Evolutionary conservation across 2,329 filamentous ascomycete species (phyloP), one percentile per base, ranked within the genome.

Genomic region (Cladorrhinum sp.): DNA sequence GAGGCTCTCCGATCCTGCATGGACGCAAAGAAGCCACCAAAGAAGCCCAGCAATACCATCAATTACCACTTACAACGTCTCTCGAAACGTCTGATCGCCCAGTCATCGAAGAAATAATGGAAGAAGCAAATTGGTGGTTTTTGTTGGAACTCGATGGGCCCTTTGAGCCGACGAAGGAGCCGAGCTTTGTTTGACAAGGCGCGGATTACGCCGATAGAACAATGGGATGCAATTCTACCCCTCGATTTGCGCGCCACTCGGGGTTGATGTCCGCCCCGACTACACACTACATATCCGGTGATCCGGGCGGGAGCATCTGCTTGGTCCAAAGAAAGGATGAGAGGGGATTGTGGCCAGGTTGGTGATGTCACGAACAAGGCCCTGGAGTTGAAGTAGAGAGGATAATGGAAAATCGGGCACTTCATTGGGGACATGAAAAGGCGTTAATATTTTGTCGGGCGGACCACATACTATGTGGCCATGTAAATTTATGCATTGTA

Each of bases 21-120:
- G 92, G 94, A 98, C 79, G 84, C 84, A 59, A 87, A 88, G 64
- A 86, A 71, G 80, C 80, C 74, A 62, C 69, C 76, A 49, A 69
- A 76, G 12, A 72, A 74, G 56, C 71, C 73, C 30, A 84, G 85
- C 73, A 91, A 88, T 79, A 94, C 87, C 74, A 92, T 98, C 84
- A 98, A 98, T 78, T 93, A 93, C 81, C 93, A 97, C 74, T 80
- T 98, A 49, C 84, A 85, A 67, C 86, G 95, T 80, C 96, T 80
- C 84, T 88, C 77, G 83, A 88, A 71, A 82, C 86, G 66, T 79
- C 86, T 83, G 85, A 93, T 75, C n/a, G 77, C 69, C 7, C 64
- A 68, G 76, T 82, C 81, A 75, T 84, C 39, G 28, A 68, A 64
- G 60, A 66, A 69, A 49, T 65, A 68, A 58, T 63, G 57, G 59